Base-by-base conservation (phyloP, 805 yeast genomes). In the Lachancea meyersii region DNA sequence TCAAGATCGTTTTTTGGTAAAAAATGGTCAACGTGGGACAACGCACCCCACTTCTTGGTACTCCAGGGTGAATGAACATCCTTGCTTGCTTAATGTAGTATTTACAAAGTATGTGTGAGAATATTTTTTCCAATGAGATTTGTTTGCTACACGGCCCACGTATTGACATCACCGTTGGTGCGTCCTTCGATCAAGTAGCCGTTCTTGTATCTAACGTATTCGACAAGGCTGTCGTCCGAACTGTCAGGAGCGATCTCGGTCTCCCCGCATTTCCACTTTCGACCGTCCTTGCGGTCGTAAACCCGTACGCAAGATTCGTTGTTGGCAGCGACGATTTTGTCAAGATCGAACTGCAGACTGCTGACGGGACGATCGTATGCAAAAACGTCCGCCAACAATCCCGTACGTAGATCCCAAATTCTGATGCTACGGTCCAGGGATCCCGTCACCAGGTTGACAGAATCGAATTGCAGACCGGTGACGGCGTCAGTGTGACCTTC, bases 361-460 rank as follows among this genome's bases (percentile, higher is more conserved):
- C 71, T 58, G 17, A 82, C 73, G 1, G 82, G 76, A 1, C 72
- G 57, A 34, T 77, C 79, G 50, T 78, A 80, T 1, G 81, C 77
- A 60, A 77, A 77, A 1, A 82, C 77, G 52, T 79, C 81, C 30
- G 70, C 60, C 11, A 82, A 70, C 1, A 75, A 68, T 11, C 89
- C 88, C 0, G 77, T 79, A 48, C 91, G 67, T 32, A 83, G 62
- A 58, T 83, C 91, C 91, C 91, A 83, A 10, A 80, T 69, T 43
- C 86, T 68, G 3, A 82, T 70, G 18, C 80, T 75, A 38, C 82
- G 65, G 53, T 82, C 89, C 7, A 65, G 58, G 13, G 82, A 72
- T 6, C 86, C 86, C 0, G 87, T 77, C 3, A 79, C 72, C 28
- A 83, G 60, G 53, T 77, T 75, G 36, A 65, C 66, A n/a, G 77